Evolutionary conservation across 495 filamentous ascomycete species (phyloP).

Genomic region (Neohortaea acidophila): DNA sequence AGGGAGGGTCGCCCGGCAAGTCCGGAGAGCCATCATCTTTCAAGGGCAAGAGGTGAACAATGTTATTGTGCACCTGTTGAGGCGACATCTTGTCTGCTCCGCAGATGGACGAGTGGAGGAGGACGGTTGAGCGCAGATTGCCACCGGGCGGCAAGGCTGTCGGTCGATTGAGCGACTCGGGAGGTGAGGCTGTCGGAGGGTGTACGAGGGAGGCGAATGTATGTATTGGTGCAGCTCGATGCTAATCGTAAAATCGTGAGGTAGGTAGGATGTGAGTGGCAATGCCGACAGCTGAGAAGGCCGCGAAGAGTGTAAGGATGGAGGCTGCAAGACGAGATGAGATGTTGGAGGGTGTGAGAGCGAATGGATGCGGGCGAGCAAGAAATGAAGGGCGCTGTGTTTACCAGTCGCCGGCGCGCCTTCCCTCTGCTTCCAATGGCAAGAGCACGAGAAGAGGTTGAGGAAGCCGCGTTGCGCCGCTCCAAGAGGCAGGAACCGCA

Average conservation of each 20-base stretch:
- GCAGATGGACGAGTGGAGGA: background rate
- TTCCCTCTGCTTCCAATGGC: background rate
- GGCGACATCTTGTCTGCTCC: constrained; percentile 10
- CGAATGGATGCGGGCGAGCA: background rate
- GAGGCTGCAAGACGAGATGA: too few species aligned
- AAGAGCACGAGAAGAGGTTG: too few species aligned
- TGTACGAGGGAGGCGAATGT: too few species aligned
- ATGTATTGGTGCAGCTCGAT: too few species aligned
- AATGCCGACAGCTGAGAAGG: too few species aligned
- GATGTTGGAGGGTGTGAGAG: constrained; percentile 1
- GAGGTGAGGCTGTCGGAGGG: too few species aligned
- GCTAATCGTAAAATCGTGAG: too few species aligned
- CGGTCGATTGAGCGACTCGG: too few species aligned
- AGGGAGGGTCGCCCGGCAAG: constrained; percentile 54
- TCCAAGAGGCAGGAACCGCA: too few species aligned
- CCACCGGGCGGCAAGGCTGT: background rate
- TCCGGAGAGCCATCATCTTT: constrained; percentile 86
- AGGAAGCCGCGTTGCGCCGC: too few species aligned
- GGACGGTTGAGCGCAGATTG: too few species aligned
- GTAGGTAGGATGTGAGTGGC: too few species aligned
- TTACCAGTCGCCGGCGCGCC: background rate
- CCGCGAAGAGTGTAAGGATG: constrained; percentile 2
- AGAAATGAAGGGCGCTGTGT: background rate
- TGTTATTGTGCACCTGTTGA: constrained; percentile 16
- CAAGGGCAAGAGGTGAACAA: constrained; percentile 70